These are phyloP conservation scores for Aspergillus arachidicola DNA, from an alignment of 2,329 filamentous ascomycete genomes.

Conservation along the genomic window DNA sequence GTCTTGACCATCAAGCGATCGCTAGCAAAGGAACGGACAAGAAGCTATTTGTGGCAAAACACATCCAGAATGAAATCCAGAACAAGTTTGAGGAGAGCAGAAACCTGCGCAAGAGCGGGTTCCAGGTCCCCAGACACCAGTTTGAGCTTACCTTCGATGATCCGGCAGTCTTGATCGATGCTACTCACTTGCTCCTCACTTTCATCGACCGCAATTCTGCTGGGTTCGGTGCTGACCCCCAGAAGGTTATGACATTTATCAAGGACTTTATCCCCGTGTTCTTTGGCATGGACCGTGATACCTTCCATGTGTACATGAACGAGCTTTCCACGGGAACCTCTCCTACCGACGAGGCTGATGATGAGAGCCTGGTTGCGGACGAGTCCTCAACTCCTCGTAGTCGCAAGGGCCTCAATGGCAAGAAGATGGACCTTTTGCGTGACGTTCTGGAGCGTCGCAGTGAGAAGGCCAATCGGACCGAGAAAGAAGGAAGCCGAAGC, in stretches of 20 bases:
- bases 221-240: slow-evolving; percentile 65
- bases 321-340: slow-evolving; percentile 71
- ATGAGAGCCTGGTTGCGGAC: slow-evolving; percentile 66
- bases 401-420: slow-evolving; percentile 65
- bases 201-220: slow-evolving; percentile 51
- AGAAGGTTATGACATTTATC: slow-evolving; percentile 73
- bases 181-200: slow-evolving; percentile 50
- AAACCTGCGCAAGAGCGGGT: slow-evolving; percentile 64
- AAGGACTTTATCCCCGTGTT: slow-evolving; percentile 75
- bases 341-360: slow-evolving; percentile 76
- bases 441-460: slow-evolving; percentile 81
- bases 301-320: slow-evolving; percentile 66
- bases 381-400: slow-evolving; percentile 71
- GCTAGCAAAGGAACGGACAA: slow-evolving; percentile 88
- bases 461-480: slow-evolving; percentile 68
- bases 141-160: slow-evolving; percentile 75
- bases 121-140: slow-evolving; percentile 69
- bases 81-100: slow-evolving; percentile 90
- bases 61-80: slow-evolving; percentile 86
- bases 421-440: slow-evolving; percentile 76
- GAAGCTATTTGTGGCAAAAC: slow-evolving; percentile 85
- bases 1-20: slow-evolving; percentile 94
- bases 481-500: slow-evolving; percentile 80
- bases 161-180: slow-evolving; percentile 63
- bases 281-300: slow-evolving; percentile 73